These are phyloP conservation scores for Madurella fahalii DNA, from an alignment of 2,329 filamentous ascomycete genomes.

Conservation along the genomic window DNA sequence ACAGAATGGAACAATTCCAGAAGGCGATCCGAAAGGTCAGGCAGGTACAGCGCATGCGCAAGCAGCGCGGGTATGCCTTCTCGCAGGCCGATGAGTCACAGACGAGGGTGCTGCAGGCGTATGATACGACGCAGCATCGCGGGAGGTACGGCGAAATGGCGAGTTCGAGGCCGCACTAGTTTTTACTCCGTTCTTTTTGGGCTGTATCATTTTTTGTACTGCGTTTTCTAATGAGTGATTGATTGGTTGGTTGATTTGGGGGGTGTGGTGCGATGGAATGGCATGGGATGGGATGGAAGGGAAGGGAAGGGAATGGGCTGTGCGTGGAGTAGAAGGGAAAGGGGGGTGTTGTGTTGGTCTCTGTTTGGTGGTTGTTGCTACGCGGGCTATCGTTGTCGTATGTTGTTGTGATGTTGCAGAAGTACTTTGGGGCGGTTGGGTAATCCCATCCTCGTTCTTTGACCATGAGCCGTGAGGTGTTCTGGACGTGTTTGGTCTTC, in stretches of 20 bases:
- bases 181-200: background rate
- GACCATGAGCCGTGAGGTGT: too few relatives aligned
- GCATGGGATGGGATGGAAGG: background rate
- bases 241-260: background rate
- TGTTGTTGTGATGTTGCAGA: too few relatives aligned
- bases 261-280: background rate
- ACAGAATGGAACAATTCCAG: conserved; percentile 98
- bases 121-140: conserved; percentile 90
- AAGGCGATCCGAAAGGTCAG: conserved; percentile 98
- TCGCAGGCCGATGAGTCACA: conserved; percentile 96
- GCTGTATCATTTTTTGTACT: background rate
- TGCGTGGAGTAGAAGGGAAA: background rate
- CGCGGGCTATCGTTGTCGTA: too few relatives aligned
- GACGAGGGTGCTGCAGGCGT: conserved; percentile 90
- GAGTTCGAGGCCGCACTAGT: conserved; percentile 25
- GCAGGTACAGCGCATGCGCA: conserved; percentile 98
- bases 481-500: too few relatives aligned
- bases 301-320: too few relatives aligned
- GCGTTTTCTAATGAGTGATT: background rate
- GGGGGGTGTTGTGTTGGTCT: background rate
- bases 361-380: background rate
- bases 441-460: too few relatives aligned
- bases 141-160: conserved; percentile 96
- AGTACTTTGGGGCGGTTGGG: too few relatives aligned
- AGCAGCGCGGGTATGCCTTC: conserved; percentile 97